Base-by-base conservation (phyloP, 257 asterid genomes). In the Perilla frutescens region DNA sequence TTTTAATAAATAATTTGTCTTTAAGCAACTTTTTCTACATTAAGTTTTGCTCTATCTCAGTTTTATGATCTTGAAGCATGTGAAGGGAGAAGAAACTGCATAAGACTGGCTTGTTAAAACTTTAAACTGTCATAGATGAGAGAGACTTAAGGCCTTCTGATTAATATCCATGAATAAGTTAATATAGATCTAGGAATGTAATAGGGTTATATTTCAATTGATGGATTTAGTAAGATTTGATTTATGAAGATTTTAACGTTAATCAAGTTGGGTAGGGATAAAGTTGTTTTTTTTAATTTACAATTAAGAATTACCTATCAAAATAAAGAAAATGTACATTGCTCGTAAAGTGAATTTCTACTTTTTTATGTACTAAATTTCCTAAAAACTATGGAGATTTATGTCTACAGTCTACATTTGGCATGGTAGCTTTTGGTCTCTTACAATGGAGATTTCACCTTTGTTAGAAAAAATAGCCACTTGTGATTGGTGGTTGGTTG, bases 161-260 rank as follows among this genome's bases (percentile, higher is more conserved):
- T 8, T 14, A 14, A 2, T 58, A 62, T 31, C 58, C 61, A 45
- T 29, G 76, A 34, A 51, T 51, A 26, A 14, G 12, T 34, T 59
- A 12, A 1, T 3, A 39, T 39, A 62, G 53, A 20, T 41, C 68
- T 4, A 55, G 55, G 48, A 48, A 49, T 32, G 15, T 4, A 54
- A 32, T 31, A 26, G 41, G 14, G 9, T 57, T 36, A 51, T 26
- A 10, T 12, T 74, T 6, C 68, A 4, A 45, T 66, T 37, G 49
- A 65, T 74, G 40, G 12, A 11, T n/a, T 40, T 73, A 39, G 66
- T 31, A 7, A 45, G 60, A 54, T 20, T 51, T 37, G 60, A 64
- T 43, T 74, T 43, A 6, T 55, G 78, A 44, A 43, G 50, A 55
- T 55, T 67, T 44, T 44, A 31, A 31, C n/a, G 40, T 37, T 71